Conservation (phyloP, 192 early-diverging fungal species). For the Lobosporangium transversale region DNA sequence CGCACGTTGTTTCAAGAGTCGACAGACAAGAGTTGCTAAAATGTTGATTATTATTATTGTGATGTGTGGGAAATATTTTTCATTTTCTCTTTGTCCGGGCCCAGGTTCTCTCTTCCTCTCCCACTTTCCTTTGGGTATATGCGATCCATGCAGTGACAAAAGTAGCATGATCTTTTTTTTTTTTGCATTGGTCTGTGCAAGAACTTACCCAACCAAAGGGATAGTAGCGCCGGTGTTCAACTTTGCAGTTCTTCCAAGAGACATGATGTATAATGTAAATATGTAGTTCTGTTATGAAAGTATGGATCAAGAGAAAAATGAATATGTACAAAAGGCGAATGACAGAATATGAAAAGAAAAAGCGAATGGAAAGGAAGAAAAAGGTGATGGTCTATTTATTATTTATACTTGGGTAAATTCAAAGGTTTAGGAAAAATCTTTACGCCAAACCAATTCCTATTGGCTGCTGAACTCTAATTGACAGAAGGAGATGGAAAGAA, state of each 20-base stretch:
- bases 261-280: constrained; percentile 15
- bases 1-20: no score
- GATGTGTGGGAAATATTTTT: no score
- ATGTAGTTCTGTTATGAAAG: background rate
- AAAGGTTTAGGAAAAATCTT: background rate
- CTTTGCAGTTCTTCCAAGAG: constrained; percentile 52
- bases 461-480: no score
- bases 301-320: background rate
- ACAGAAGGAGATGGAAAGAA: no score
- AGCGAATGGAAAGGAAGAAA: background rate
- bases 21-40: no score
- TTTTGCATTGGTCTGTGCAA: no score
- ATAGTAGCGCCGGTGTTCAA: constrained; percentile 74
- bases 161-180: no score
- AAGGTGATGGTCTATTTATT: background rate
- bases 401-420: background rate
- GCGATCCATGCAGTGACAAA: no score
- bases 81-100: no score
- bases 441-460: background rate
- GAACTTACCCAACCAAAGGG: constrained; percentile 65
- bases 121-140: no score
- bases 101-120: no score
- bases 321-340: background rate
- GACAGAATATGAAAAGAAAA: background rate
- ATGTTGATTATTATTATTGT: no score